These are phyloP conservation scores for Diaporthe vexans DNA, from an alignment of 2,329 filamentous ascomycete genomes.

Conservation along the genomic window DNA sequence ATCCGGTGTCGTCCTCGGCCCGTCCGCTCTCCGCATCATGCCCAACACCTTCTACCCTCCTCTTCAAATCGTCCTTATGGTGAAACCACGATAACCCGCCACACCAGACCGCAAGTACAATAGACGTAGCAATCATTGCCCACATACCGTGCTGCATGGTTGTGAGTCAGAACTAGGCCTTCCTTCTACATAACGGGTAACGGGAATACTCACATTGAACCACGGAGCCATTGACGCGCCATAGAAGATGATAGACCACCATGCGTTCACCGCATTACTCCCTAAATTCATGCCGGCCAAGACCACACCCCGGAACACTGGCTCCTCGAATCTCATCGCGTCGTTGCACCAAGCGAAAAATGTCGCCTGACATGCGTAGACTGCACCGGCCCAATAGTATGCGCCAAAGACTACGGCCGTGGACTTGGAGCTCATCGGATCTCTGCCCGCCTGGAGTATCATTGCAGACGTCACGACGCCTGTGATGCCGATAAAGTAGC, in stretches of 20 bases:
- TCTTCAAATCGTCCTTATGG: slow-evolving; percentile 51
- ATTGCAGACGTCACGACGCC: slow-evolving; percentile 74
- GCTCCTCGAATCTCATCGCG: slow-evolving; percentile 74
- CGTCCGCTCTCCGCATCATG: slow-evolving; percentile 3
- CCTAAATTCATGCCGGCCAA: slow-evolving; percentile 80
- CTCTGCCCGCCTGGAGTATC: slow-evolving; percentile 67
- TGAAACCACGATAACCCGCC: slow-evolving; percentile 61
- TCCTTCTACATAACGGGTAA: neutral
- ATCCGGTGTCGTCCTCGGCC: neutral
- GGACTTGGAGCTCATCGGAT: slow-evolving; percentile 54
- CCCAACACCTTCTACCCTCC: slow-evolving; percentile 38
- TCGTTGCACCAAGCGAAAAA: slow-evolving; percentile 86
- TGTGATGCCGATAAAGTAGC: slow-evolving; percentile 76
- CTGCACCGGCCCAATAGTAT: slow-evolving; percentile 78
- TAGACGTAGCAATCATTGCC: slow-evolving; percentile 77
- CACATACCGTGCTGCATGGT: slow-evolving; percentile 73
- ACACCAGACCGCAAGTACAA: slow-evolving; percentile 73
- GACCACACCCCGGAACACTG: slow-evolving; percentile 74
- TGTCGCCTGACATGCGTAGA: slow-evolving; percentile 80
- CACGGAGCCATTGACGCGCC: slow-evolving; percentile 75
- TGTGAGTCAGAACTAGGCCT: slow-evolving; percentile 41
- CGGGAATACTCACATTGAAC: slow-evolving; percentile 66
- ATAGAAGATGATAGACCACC: slow-evolving; percentile 82
- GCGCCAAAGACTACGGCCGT: slow-evolving; percentile 72
- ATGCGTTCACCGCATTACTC: slow-evolving; percentile 77